These are phyloP conservation scores for Wolfiporia cocos DNA, from an alignment of 1,284 basidiomycete species.

Conservation along the genomic window DNA sequence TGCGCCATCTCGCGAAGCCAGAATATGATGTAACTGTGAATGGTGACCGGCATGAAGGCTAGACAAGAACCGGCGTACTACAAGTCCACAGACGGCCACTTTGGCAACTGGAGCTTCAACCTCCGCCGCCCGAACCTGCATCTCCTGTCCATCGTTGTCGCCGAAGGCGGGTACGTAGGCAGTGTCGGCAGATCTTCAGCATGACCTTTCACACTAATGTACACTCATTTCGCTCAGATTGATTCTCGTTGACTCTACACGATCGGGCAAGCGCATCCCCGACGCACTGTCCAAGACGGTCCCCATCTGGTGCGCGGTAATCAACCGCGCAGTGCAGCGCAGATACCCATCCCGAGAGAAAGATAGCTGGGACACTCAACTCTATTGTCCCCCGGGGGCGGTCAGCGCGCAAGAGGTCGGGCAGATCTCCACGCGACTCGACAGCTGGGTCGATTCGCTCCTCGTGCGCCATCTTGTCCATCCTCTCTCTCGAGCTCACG, in stretches of 20 bases:
- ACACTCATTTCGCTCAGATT: conserved; percentile 40
- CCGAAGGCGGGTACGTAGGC: conserved; percentile 51
- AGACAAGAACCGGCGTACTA: conserved; percentile 64
- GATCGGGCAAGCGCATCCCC: conserved; percentile 90
- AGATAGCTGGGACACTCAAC: conserved; percentile 40
- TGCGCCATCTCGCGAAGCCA: too few relatives aligned
- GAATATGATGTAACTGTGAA: too few relatives aligned
- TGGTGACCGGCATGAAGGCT: conserved; percentile 12
- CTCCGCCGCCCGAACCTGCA: conserved; percentile 84
- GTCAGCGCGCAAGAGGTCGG: conserved; percentile 69
- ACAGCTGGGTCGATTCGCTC: conserved; percentile 61
- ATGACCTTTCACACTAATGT: background rate
- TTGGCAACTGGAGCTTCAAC: conserved; percentile 83
- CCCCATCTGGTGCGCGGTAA: conserved; percentile 92
- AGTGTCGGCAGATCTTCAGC: background rate
- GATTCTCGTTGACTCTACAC: conserved; percentile 89
- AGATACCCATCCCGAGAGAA: conserved; percentile 15
- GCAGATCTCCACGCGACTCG: conserved; percentile 61
- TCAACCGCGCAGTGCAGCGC: conserved; percentile 65
- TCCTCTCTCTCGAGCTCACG: too few relatives aligned
- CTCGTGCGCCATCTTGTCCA: conserved; percentile 33
- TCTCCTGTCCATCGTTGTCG: conserved; percentile 54
- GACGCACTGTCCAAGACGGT: conserved; percentile 94
- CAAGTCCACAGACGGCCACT: conserved; percentile 97
- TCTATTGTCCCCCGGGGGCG: conserved; percentile 61